Evolutionary conservation across 805 yeast genomes (phyloP).

Genomic region (Lachancea sp.): DNA sequence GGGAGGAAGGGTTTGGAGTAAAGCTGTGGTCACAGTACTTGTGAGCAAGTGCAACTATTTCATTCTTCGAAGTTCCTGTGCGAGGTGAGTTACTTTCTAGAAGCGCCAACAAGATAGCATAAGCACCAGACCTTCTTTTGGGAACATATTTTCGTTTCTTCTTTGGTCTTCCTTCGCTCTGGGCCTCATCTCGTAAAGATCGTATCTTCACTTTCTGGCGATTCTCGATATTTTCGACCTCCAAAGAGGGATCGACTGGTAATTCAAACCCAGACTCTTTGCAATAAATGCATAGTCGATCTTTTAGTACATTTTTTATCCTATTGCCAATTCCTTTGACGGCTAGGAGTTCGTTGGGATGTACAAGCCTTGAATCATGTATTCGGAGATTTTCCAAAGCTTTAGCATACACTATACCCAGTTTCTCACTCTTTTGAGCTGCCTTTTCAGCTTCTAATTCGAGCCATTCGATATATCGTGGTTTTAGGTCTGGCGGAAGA

Average conservation of each 20-base stretch:
- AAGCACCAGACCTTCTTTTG: slow-evolving; percentile 70
- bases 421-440: slow-evolving; percentile 44
- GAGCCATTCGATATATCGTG: slow-evolving; percentile 52
- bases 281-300: slow-evolving; percentile 49
- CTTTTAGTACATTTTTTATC: slow-evolving; percentile 46
- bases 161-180: slow-evolving; percentile 18
- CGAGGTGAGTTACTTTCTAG: slow-evolving; percentile 41
- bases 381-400: slow-evolving; percentile 48
- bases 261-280: slow-evolving; percentile 40
- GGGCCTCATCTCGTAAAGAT: slow-evolving; percentile 8
- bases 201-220: slow-evolving; percentile 14
- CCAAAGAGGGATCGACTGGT: slow-evolving; percentile 34
- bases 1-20: slow-evolving; percentile 50
- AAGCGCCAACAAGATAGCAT: slow-evolving; percentile 66
- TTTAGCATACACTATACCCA: slow-evolving; percentile 45
- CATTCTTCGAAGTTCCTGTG: slow-evolving; percentile 59
- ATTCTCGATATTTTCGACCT: slow-evolving; percentile 15
- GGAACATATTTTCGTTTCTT: slow-evolving; percentile 54
- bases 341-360: slow-evolving; percentile 51
- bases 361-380: slow-evolving; percentile 39
- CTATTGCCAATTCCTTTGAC: slow-evolving; percentile 70
- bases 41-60: slow-evolving; percentile 47
- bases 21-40: slow-evolving; percentile 55
- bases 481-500: slow-evolving; percentile 43
- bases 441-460: slow-evolving; percentile 45